Percentiles rank a stretch among this genome's conserved stretches.
phyloP scores from a whole-genome alignment of 2,329 filamentous ascomycete genomes.

The Pyrenophora seminiperda region DNA sequence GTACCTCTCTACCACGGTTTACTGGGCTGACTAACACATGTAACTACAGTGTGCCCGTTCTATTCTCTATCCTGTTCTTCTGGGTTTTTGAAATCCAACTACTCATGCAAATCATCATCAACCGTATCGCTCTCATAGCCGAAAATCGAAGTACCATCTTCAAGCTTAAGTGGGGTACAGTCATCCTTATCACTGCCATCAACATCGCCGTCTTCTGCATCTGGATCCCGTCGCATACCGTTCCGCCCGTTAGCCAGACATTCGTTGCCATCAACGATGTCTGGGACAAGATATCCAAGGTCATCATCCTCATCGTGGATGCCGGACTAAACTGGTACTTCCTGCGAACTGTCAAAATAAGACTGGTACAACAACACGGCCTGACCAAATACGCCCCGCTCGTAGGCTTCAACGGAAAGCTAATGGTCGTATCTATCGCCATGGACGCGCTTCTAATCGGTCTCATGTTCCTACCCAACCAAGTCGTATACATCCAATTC shows the following conservation, averaged over 20 bases:
- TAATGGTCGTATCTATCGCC: conserved; percentile 48
- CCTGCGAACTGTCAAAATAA: conserved; percentile 48
- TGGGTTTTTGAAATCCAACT: conserved; percentile 54
- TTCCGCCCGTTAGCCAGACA: conserved; percentile 36
- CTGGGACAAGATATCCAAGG: conserved; percentile 61
- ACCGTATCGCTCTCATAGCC: conserved; percentile 58
- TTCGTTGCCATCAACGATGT: conserved; percentile 56
- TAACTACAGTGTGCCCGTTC: conserved; percentile 30
- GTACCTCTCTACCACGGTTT: not conserved
- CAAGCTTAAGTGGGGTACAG: conserved; percentile 56
- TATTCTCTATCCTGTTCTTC: conserved; percentile 42
- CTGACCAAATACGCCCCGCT: conserved; percentile 50
- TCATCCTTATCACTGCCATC: conserved; percentile 54
- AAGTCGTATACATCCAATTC: conserved; percentile 50
- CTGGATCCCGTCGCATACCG: conserved; percentile 57
- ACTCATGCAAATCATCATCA: conserved; percentile 62
- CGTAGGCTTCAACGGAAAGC: conserved; percentile 49
- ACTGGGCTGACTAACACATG: conserved; percentile 1
- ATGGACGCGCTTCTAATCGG: conserved; percentile 51
- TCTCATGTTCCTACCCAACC: conserved; percentile 48
- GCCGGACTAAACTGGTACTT: conserved; percentile 61
- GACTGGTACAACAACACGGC: conserved; percentile 47
- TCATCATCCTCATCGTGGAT: conserved; percentile 58
- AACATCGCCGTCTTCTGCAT: conserved; percentile 61
- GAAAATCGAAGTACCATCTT: conserved; percentile 48